These are phyloP conservation scores for Marchantia paleacea DNA, from an alignment of 225 moss, liverwort and hornwort species.

Conservation along the genomic window DNA sequence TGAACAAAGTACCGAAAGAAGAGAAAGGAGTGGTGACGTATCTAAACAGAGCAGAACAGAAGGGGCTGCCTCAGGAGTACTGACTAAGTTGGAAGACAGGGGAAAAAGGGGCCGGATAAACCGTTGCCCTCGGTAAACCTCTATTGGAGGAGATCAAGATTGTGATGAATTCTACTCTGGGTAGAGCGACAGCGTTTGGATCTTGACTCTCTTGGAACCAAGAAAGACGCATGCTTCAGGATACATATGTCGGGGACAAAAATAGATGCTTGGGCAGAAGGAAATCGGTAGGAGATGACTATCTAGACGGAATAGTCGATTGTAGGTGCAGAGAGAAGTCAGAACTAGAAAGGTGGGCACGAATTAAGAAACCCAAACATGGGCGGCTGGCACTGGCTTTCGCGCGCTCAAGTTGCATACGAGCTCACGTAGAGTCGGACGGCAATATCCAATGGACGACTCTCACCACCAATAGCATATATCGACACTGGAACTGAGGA, in stretches of 20 bases:
- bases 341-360: neutral
- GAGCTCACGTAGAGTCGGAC: constrained; percentile 96
- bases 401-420: constrained; percentile 49
- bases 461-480: constrained; percentile 81
- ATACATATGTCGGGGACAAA: no score
- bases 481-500: constrained; percentile 86
- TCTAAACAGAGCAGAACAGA: neutral
- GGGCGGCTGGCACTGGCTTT: neutral
- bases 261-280: neutral
- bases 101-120: neutral
- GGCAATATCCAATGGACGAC: constrained; percentile 77
- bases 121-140: neutral
- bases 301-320: neutral
- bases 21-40: neutral
- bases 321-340: neutral
- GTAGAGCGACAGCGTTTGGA: neutral
- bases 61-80: neutral
- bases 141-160: neutral
- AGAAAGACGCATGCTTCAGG: no score
- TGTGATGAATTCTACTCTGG: neutral
- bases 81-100: neutral
- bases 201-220: neutral
- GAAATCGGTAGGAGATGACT: neutral
- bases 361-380: neutral
- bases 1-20: neutral